phyloP scores from a whole-genome alignment of 495 filamentous ascomycete species.

The Articulospora tetracladia region DNA sequence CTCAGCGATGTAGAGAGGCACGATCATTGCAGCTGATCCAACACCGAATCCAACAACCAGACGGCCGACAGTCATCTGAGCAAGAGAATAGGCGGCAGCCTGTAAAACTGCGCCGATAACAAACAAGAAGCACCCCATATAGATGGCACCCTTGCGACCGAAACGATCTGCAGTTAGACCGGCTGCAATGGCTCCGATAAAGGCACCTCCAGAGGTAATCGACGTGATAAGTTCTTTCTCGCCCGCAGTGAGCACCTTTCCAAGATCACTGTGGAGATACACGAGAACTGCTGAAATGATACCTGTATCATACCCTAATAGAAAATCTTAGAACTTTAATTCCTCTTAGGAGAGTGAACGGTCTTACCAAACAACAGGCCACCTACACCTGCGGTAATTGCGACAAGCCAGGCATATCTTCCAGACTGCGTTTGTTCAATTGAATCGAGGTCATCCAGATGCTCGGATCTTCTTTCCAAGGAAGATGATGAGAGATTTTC shows the following conservation, averaged over 20 bases:
- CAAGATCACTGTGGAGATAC: conserved; percentile 31
- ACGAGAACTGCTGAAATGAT: conserved; percentile 46
- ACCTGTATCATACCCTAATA: conserved; percentile 41
- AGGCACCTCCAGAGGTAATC: conserved; percentile 43
- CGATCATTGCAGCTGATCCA: conserved; percentile 48
- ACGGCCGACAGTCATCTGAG: conserved; percentile 45
- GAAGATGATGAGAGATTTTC: conserved; percentile 10
- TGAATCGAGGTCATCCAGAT: conserved; percentile 22
- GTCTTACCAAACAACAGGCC: conserved; percentile 34
- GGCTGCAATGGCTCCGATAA: conserved; percentile 46
- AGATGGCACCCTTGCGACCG: conserved; percentile 45
- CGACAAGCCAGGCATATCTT: conserved; percentile 37
- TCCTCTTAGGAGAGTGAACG: background rate
- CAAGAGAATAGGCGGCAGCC: conserved; percentile 39
- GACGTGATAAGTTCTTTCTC: conserved; percentile 47
- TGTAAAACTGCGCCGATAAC: conserved; percentile 42
- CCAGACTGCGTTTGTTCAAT: conserved; percentile 30
- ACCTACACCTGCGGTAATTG: conserved; percentile 33
- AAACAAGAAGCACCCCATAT: conserved; percentile 44
- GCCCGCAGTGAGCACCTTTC: conserved; percentile 24
- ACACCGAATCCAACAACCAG: conserved; percentile 50
- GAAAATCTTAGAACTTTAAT: too few relatives aligned
- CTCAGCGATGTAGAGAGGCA: conserved; percentile 41
- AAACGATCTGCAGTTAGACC: conserved; percentile 45
- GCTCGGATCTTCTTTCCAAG: background rate